Evolutionary conservation across 495 filamentous ascomycete species (phyloP).

Genomic region (Neurospora tetraspora): DNA sequence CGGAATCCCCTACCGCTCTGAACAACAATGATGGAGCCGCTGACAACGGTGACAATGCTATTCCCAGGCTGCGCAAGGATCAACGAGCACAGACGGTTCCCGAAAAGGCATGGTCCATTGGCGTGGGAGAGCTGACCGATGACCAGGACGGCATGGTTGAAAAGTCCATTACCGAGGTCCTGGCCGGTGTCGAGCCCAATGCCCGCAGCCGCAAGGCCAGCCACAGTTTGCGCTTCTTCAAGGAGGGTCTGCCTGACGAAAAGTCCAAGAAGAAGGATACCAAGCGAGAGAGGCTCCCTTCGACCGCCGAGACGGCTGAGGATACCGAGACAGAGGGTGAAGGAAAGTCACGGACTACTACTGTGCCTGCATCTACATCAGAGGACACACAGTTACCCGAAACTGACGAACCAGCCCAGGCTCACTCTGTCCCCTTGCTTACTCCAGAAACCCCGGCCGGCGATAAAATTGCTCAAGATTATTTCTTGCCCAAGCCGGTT

Average conservation of each 20-base stretch:
- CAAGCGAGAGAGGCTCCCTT: conserved; percentile 22
- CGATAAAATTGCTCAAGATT: conserved; percentile 13
- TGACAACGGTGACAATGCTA: conserved; percentile 14
- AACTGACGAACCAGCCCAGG: conserved; percentile 1
- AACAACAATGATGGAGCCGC: conserved; percentile 7
- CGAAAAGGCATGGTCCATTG: conserved; percentile 49
- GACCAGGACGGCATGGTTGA: conserved; percentile 52
- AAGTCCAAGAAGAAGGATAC: conserved; percentile 35
- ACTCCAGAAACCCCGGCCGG: conserved; percentile 8
- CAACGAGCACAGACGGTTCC: conserved; percentile 31
- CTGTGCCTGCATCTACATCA: not conserved
- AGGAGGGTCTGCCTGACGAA: conserved; percentile 65
- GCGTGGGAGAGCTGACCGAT: conserved; percentile 28
- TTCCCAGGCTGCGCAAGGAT: conserved; percentile 35
- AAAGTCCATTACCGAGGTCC: conserved; percentile 71
- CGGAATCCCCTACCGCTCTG: conserved; percentile 7
- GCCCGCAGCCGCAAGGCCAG: conserved; percentile 87
- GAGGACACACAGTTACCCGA: conserved; percentile 2
- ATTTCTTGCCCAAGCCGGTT: conserved; percentile 6
- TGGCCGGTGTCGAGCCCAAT: conserved; percentile 67
- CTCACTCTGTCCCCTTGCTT: conserved; percentile 8
- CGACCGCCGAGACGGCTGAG: conserved; percentile 13
- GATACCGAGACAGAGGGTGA: conserved; percentile 4
- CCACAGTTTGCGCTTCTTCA: conserved; percentile 86
- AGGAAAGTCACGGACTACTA: not conserved